These are phyloP conservation scores for Boeremia lycopersici DNA, from an alignment of 2,329 filamentous ascomycete species.

Conservation along the genomic window DNA sequence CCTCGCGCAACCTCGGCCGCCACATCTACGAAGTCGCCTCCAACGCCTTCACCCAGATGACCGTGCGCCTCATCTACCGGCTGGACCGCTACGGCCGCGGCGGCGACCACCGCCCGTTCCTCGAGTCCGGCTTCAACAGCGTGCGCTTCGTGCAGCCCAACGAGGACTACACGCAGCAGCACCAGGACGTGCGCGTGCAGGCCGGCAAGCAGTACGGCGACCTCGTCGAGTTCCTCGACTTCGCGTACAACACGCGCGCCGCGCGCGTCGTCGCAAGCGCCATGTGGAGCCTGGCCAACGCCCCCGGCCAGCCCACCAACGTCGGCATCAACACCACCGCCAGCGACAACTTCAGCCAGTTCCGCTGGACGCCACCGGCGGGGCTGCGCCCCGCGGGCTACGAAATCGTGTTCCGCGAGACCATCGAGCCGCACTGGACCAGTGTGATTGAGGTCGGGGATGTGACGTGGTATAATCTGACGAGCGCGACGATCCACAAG, in stretches of 20 bases:
- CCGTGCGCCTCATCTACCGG: slow-evolving; percentile 59
- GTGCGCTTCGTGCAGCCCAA: slow-evolving; percentile 61
- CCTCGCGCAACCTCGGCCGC: slow-evolving; percentile 58
- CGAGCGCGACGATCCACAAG: slow-evolving; percentile 56
- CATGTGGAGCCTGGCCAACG: slow-evolving; percentile 59
- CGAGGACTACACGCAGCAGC: slow-evolving; percentile 62
- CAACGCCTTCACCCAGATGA: slow-evolving; percentile 57
- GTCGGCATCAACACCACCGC: slow-evolving; percentile 53
- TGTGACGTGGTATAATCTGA: slow-evolving; percentile 45
- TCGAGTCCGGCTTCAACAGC: slow-evolving; percentile 58
- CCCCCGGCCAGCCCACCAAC: slow-evolving; percentile 55
- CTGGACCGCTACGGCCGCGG: slow-evolving; percentile 61
- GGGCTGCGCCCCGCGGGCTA: slow-evolving; percentile 53
- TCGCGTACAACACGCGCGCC: slow-evolving; percentile 58
- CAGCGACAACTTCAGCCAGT: slow-evolving; percentile 55
- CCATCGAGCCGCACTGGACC: slow-evolving; percentile 56
- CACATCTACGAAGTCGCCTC: slow-evolving; percentile 60
- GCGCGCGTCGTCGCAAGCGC: slow-evolving; percentile 59
- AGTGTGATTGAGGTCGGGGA: slow-evolving; percentile 54
- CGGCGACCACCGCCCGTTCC: slow-evolving; percentile 61
- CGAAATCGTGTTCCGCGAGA: slow-evolving; percentile 60
- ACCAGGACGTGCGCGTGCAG: slow-evolving; percentile 57
- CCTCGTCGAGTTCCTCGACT: slow-evolving; percentile 59
- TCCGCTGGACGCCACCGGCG: slow-evolving; percentile 53
- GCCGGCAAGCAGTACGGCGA: slow-evolving; percentile 60